Evolutionary conservation across 2,329 filamentous ascomycete species (phyloP), one percentile per base, ranked within the genome.

Genomic region (Cercospora sp.): DNA sequence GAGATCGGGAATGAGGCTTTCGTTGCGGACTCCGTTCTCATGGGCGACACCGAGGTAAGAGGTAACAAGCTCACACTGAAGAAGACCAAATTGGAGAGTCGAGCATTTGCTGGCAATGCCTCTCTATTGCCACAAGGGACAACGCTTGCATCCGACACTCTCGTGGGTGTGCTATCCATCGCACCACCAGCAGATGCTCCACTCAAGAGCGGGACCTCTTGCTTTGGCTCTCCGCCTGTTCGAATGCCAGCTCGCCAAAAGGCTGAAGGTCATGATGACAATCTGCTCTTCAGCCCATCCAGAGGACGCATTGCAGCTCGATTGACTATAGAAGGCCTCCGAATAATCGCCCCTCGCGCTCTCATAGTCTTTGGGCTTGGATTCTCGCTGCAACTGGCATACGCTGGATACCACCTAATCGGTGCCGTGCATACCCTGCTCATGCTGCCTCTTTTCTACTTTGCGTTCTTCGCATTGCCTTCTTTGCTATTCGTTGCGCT

Each of bases 331-430:
- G 73, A 74, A 69, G 73, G 73, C 3, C 36, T 73, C 8, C 73
- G 73, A 7, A 73, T 74, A 51, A 67, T 74, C n/a, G 33, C 73
- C 1, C 73, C 73, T n/a, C 64, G 72, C n/a, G 73, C 73, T 9
- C 33, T 73, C n/a, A 72, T 74, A n/a, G 65, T 74, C 53, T 74
- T 74, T 45, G 72, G 71, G 5, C 66, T 74, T 12, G 73, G 73
- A 20, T 73, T 74, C 42, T 33, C 67, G 1, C 59, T 74, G 9
- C 71, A 74, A 42, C 63, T 73, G 36, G 67, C 67, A 4, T 73
- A 73, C 63, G 33, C 33, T 12, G 71, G 69, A 6, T 74, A 74
- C 63, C 16, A 12, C 23, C 59, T 60, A 45, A 73, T 73, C 33
- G 73, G 72, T n/a, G 73, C 73, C 10, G 69, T 74, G 16, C 64